Evolutionary conservation across 129 eudicot genomes (phyloP).

Genomic region (Rutidosis leptorrhynchoides): DNA sequence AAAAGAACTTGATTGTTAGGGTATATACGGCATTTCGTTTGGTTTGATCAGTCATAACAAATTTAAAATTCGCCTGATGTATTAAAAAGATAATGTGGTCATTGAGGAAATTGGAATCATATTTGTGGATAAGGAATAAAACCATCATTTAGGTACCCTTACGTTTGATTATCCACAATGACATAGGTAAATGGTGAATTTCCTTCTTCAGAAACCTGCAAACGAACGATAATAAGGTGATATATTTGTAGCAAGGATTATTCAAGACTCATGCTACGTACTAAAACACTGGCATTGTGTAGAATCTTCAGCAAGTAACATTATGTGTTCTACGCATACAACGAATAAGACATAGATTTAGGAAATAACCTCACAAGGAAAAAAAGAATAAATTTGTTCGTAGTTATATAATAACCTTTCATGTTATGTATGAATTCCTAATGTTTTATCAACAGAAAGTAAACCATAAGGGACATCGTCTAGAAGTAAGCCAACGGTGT

Average conservation of each 20-base stretch:
- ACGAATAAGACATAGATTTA: neutral
- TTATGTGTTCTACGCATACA: neutral
- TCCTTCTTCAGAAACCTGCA: conserved; percentile 87
- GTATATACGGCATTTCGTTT: neutral
- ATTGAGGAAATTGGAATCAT: neutral
- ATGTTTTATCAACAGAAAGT: neutral
- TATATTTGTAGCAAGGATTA: conserved; percentile 5
- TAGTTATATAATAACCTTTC: neutral
- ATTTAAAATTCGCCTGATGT: neutral
- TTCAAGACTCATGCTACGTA: conserved; percentile 7
- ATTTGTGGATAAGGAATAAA: neutral
- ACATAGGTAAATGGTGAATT: conserved; percentile 82
- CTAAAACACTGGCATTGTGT: neutral
- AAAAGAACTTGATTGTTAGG: neutral
- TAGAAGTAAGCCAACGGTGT: conserved; percentile 5
- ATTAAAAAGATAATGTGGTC: neutral
- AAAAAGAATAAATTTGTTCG: neutral
- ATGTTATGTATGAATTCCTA: conserved; percentile 7
- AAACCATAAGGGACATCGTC: neutral
- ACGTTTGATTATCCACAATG: conserved; percentile 90
- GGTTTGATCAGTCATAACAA: neutral
- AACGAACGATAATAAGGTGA: conserved; percentile 7
- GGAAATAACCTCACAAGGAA: conserved; percentile 1
- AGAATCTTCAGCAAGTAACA: conserved; percentile 3
- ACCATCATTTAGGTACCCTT: conserved; percentile 25